Evolutionary conservation across 768 basidiomycete species (phyloP).

Genomic region (Pisolithus tinctorius): DNA sequence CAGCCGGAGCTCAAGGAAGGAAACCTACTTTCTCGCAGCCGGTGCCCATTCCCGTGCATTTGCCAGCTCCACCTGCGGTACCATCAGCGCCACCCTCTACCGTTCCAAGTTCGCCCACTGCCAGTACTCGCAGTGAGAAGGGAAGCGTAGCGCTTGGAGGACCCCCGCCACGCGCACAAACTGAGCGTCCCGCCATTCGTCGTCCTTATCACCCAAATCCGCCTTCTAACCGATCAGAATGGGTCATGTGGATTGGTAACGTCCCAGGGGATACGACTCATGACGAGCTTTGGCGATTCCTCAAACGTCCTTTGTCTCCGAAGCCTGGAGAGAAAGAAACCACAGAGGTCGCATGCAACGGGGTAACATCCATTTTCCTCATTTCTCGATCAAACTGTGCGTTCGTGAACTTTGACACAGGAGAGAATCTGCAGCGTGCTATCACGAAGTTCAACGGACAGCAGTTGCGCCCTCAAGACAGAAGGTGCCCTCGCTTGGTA

Average conservation of each 20-base stretch:
- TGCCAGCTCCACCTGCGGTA: not conserved
- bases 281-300: slow-evolving; percentile 83
- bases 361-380: slow-evolving; percentile 82
- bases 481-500: slow-evolving; percentile 69
- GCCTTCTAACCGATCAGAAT: slow-evolving; percentile 72
- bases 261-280: slow-evolving; percentile 77
- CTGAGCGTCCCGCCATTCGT: slow-evolving; percentile 34
- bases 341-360: slow-evolving; percentile 25
- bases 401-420: slow-evolving; percentile 80
- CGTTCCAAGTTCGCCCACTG: not conserved
- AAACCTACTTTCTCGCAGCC: not conserved
- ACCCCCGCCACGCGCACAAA: not conserved
- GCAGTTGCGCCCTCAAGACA: slow-evolving; percentile 62
- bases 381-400: slow-evolving; percentile 95
- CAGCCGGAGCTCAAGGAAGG: not conserved
- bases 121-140: not conserved
- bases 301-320: slow-evolving; percentile 37
- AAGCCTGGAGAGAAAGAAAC: slow-evolving; percentile 2
- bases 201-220: slow-evolving; percentile 64
- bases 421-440: slow-evolving; percentile 55
- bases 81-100: slow-evolving; percentile 3
- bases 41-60: slow-evolving; percentile 4
- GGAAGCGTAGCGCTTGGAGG: slow-evolving; percentile 3
- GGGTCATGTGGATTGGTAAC: slow-evolving; percentile 97
- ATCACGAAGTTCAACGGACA: slow-evolving; percentile 69